Evolutionary conservation across 306 rosid genomes (phyloP), one percentile per base, ranked within the genome.

Genomic region (Quercus engelmannii): DNA sequence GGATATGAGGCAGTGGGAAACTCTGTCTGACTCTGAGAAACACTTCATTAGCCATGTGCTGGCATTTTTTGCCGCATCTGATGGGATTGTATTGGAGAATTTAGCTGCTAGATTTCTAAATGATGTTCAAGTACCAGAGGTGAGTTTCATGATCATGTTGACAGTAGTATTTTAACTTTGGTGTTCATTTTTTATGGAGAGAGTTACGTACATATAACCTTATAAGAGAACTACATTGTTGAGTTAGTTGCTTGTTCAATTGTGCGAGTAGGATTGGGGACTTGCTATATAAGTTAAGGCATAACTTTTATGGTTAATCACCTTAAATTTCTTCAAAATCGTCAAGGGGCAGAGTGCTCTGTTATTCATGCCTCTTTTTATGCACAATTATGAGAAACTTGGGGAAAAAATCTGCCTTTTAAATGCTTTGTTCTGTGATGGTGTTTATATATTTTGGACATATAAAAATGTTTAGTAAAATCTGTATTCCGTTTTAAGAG

Each of bases 51-150:
- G 89, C 70, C 96, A 92, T 59, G 88, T 92, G 67, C 87, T 92
- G 43, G 96, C 98, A 38, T 94, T 94, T 85, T 94, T 94, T 75
- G 98, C 97, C 4, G 91, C 98, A 41, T 94, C 98, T 57, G 98
- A 94, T 83, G 98, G 98, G 78, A 94, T 94, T 8, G 96, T 94
- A 62, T 80, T 92, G 83, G 98, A 92, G 83, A 94, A 92, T 79
- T 88, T 94, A 84, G 98, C 96, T 20, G 91, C 96, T 41, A 83
- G 96, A 82, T 94, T 94, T 88, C 79, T 94, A 25, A 91, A 81
- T 2, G 98, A 94, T 84, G 91, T 94, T 76, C 94, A 94, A 84
- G 77, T 94, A 80, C 94, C 94, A 3, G 98, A 94, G 93, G 98
- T 94, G 83, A 75, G 57, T 57, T 61, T 79, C 43, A 72, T 23